Percentiles rank a stretch among this genome's conserved stretches.
Conservation (phyloP, 495 filamentous ascomycete genomes). For the Beverwykella pulmonaria region DNA sequence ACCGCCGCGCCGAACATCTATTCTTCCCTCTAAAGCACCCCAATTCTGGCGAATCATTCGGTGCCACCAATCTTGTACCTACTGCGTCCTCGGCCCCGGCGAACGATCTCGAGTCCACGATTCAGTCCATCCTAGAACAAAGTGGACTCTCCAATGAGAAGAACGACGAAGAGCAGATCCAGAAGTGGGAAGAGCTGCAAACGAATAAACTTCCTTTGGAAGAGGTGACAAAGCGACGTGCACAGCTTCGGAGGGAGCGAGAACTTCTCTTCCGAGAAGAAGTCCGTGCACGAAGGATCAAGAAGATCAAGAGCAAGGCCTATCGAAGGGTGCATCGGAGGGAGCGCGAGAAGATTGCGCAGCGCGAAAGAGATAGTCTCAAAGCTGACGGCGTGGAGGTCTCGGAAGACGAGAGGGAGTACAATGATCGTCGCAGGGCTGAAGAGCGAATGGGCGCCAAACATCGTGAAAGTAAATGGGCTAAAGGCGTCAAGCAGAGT, state of each 20-base stretch:
- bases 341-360: conserved; percentile 71
- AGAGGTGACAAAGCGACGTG: conserved; percentile 72
- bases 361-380: conserved; percentile 70
- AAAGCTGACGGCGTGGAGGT: conserved; percentile 66
- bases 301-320: conserved; percentile 97
- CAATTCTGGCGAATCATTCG: conserved; percentile 52
- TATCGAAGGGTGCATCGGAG: conserved; percentile 91
- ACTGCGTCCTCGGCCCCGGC: conserved; percentile 60
- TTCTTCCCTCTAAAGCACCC: conserved; percentile 86
- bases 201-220: conserved; percentile 65
- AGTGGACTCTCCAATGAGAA: conserved; percentile 73
- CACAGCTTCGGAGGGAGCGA: conserved; percentile 75
- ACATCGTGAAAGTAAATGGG: conserved; percentile 92
- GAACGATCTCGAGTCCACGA: conserved; percentile 80
- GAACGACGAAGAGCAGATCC: conserved; percentile 64
- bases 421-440: conserved; percentile 76
- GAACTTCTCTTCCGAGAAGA: conserved; percentile 93
- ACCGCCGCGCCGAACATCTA: conserved; percentile 87
- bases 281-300: conserved; percentile 83
- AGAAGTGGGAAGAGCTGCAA: conserved; percentile 70
- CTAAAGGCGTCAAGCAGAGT: conserved; percentile 78
- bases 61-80: conserved; percentile 58
- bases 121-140: conserved; percentile 84
- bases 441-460: conserved; percentile 86
- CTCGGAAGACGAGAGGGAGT: conserved; percentile 78